phyloP scores from a whole-genome alignment of 2,329 filamentous ascomycete genomes.

The Pseudohalonectria lignicola region DNA sequence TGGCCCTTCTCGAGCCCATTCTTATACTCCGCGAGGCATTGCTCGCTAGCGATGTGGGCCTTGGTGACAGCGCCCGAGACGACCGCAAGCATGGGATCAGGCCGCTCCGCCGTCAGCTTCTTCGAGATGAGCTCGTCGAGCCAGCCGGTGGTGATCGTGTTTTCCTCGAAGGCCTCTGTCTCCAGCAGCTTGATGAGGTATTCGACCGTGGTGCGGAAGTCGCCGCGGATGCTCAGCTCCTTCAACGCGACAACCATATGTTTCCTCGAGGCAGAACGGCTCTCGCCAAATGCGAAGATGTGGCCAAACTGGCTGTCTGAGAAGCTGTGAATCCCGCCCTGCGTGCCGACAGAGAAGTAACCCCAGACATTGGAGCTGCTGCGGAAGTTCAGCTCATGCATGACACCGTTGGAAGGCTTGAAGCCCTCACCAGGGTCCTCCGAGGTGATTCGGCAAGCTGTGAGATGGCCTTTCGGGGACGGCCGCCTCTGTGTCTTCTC shows the following conservation, averaged over 20 bases:
- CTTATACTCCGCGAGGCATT: conserved; percentile 77
- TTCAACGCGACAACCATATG: conserved; percentile 99
- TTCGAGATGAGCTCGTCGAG: conserved; percentile 97
- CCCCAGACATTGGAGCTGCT: conserved; percentile 99
- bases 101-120: conserved; percentile 90
- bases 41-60: conserved; percentile 88
- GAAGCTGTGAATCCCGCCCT: conserved; percentile 97
- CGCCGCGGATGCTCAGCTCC: conserved; percentile 97
- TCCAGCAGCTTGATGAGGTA: conserved; percentile 98
- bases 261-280: conserved; percentile 88
- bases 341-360: conserved; percentile 97
- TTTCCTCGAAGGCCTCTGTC: conserved; percentile 95
- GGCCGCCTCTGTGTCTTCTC: conserved; percentile 78
- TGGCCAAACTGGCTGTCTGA: conserved; percentile 98
- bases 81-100: conserved; percentile 87
- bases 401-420: conserved; percentile 97
- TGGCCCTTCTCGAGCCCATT: conserved; percentile 91
- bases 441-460: conserved; percentile 96
- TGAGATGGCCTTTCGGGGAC: conserved; percentile 91
- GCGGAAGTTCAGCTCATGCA: conserved; percentile 98
- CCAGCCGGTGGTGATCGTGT: conserved; percentile 99
- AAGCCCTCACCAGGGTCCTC: conserved; percentile 98
- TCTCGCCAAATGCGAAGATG: conserved; percentile 98
- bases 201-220: conserved; percentile 96
- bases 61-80: conserved; percentile 92